phyloP scores from a whole-genome alignment of 2,329 filamentous ascomycete genomes.

The Penicillium rolfsii region DNA sequence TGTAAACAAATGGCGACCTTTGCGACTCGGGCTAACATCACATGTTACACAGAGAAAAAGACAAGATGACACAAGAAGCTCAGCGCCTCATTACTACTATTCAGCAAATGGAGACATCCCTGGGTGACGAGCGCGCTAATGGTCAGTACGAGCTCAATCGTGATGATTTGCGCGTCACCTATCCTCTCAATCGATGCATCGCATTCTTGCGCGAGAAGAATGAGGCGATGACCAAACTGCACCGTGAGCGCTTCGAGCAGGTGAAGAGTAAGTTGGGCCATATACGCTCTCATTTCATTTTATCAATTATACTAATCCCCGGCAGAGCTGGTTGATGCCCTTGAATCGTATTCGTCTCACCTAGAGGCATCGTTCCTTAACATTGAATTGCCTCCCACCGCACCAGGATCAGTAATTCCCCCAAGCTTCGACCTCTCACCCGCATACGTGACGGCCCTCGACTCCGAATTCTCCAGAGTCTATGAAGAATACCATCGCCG shows the following conservation, averaged over 20 bases:
- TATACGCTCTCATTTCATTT: background rate
- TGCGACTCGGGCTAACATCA: conserved; percentile 13
- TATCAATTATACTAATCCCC: conserved; percentile 29
- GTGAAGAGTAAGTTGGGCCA: conserved; percentile 74
- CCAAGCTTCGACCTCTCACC: conserved; percentile 91
- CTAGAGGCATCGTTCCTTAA: conserved; percentile 87
- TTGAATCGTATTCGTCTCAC: conserved; percentile 95
- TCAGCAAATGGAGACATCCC: conserved; percentile 87
- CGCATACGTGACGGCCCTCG: conserved; percentile 81
- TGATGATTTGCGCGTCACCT: conserved; percentile 75
- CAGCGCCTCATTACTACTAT: conserved; percentile 82
- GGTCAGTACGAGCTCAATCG: conserved; percentile 67
- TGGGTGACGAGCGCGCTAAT: conserved; percentile 73
- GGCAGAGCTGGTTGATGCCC: conserved; percentile 86
- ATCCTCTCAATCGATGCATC: conserved; percentile 79
- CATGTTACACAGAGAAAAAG: conserved; percentile 68
- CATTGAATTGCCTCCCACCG: conserved; percentile 81
- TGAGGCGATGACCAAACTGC: conserved; percentile 73
- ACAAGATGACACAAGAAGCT: conserved; percentile 85
- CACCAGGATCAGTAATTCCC: conserved; percentile 73
- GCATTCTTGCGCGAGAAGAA: conserved; percentile 84
- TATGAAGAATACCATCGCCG: conserved; percentile 95
- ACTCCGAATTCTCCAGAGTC: conserved; percentile 88
- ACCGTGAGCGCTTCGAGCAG: conserved; percentile 91
- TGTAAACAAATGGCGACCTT: conserved; percentile 9